Base-by-base conservation (phyloP, 331 rosid species). In the Acacia concinna region DNA sequence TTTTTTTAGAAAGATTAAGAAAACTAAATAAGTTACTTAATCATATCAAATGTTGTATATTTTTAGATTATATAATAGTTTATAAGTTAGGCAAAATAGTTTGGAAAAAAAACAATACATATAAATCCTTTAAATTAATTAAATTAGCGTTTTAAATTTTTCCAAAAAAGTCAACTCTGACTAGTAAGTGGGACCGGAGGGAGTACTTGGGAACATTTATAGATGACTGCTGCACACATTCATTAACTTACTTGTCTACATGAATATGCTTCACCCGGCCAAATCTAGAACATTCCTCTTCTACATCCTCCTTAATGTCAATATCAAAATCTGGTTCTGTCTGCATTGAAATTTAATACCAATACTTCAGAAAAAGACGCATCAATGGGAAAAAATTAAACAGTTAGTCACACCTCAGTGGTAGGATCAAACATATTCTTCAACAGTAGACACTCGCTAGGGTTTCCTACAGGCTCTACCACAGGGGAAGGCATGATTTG, bases 341-440 rank as follows among this genome's bases (percentile, higher is more conserved):
- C 99, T 96, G 81, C 77, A 82, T 76, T 30, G 46, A 52, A 68
- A 73, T 69, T 38, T 11, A 59, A 69, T 28, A 80, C 73, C 69
- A 81, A 49, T 21, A 73, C 56, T 52, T 52, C 0, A 3, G 30
- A 67, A 46, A 31, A 78, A 57, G 51, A 73, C 52, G 40, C n/a
- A 41, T 63, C 46, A 81, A 71, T n/a, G 63, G 15, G 18, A 44
- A 52, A 80, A 81, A 63, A 63, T 68, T 5, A 52, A 62, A 34
- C 79, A 67, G 68, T 72, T 27, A 79, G 52, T 32, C 64, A 70
- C 35, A 96, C 99, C 98, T 96, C 99, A 10, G 97, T 86, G 60
- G 87, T 79, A 68, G 99, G 98, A 87, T 96, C 99, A 76, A 96
- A 96, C 99, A 96, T 91, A 84, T 96, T 93, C 85, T 93, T 96